Conservation (phyloP, 768 basidiomycete species). For the Leccinum incarnatum region DNA sequence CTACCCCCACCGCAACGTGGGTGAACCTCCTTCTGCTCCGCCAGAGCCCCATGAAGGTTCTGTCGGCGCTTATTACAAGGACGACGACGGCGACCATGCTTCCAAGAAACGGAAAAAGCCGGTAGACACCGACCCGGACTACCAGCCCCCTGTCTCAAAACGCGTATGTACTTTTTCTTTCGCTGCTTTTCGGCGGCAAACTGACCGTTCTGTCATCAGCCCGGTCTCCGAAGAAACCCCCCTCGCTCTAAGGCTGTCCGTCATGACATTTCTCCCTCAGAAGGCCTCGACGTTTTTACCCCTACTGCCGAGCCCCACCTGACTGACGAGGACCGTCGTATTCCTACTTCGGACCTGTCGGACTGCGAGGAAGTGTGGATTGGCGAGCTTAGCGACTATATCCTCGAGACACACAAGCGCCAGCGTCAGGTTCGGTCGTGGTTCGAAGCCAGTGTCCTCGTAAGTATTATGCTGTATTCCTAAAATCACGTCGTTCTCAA, state of each 20-base stretch:
- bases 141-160: slow-evolving; percentile 44
- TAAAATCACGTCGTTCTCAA: not conserved
- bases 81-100: slow-evolving; percentile 29
- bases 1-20: slow-evolving; percentile 31
- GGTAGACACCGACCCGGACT: slow-evolving; percentile 50
- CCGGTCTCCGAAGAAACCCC: slow-evolving; percentile 43
- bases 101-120: slow-evolving; percentile 52
- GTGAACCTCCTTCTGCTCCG: slow-evolving; percentile 9
- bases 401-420: slow-evolving; percentile 68
- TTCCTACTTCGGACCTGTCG: slow-evolving; percentile 74
- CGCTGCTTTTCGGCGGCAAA: not conserved
- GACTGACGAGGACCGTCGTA: slow-evolving; percentile 41
- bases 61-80: slow-evolving; percentile 29
- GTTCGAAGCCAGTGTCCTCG: slow-evolving; percentile 67
- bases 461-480: slow-evolving; percentile 32
- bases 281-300: slow-evolving; percentile 19
- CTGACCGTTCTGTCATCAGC: slow-evolving; percentile 19
- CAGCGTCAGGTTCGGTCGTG: slow-evolving; percentile 70
- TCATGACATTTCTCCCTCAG: slow-evolving; percentile 28
- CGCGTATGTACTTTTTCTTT: slow-evolving; percentile 47
- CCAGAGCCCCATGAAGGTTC: slow-evolving; percentile 21
- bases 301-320: slow-evolving; percentile 22
- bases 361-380: slow-evolving; percentile 79
- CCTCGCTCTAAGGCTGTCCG: slow-evolving; percentile 37
- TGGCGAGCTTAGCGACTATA: slow-evolving; percentile 65